Evolutionary conservation across 306 rosid genomes (phyloP).

Genomic region (Trifolium dubium): DNA sequence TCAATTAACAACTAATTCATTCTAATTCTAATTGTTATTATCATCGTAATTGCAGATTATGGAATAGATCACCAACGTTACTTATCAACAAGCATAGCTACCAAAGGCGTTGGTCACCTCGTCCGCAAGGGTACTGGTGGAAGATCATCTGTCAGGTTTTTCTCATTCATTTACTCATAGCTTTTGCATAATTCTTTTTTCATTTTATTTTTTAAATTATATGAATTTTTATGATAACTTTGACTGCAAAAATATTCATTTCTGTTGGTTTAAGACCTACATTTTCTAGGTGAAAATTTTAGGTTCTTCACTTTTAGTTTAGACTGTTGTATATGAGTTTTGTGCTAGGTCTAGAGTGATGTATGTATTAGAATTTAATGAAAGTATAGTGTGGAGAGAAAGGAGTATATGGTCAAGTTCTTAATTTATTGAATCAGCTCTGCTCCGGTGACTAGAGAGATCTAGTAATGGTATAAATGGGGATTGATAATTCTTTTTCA

Average conservation of each 20-base stretch:
- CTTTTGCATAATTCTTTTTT: not conserved
- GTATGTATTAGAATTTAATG: constrained; percentile 6
- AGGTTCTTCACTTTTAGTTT: not conserved
- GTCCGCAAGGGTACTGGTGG: constrained; percentile 99
- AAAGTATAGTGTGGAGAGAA: not conserved
- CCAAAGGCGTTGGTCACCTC: constrained; percentile 84
- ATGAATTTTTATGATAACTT: constrained; percentile 5
- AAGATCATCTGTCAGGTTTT: constrained; percentile 93
- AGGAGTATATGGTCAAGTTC: not conserved
- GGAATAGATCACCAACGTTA: constrained; percentile 68
- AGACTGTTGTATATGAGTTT: not conserved
- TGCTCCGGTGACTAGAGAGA: not conserved
- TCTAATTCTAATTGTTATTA: not conserved
- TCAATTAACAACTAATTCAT: not conserved
- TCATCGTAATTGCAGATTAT: constrained; percentile 53
- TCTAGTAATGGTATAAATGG: not conserved
- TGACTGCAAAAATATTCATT: not conserved
- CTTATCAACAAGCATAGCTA: constrained; percentile 65
- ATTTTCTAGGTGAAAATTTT: not conserved
- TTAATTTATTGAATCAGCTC: constrained; percentile 25
- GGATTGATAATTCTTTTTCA: not conserved
- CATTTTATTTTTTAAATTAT: not conserved
- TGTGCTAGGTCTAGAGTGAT: not conserved
- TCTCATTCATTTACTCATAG: not conserved
- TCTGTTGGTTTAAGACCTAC: constrained; percentile 31